These are phyloP conservation scores for Smallanthus sonchifolius DNA, from an alignment of 129 eudicot genomes.

Conservation along the genomic window DNA sequence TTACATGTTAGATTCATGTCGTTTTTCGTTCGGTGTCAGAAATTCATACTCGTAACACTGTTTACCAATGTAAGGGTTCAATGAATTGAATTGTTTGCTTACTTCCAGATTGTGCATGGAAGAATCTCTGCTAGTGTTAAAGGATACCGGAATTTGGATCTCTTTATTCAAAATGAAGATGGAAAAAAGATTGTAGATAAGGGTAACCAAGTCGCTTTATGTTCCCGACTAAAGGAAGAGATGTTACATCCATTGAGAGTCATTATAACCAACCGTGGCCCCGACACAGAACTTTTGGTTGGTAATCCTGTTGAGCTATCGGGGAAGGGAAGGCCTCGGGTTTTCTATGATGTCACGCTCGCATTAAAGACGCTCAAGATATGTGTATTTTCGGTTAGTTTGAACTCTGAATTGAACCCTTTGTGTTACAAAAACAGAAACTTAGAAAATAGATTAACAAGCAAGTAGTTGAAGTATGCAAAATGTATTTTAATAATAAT, in stretches of 20 bases:
- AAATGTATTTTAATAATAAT: no score
- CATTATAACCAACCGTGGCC: slow-evolving; percentile 71
- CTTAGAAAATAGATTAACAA: no score
- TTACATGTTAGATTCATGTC: no score
- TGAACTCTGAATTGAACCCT: not conserved
- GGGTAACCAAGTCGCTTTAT: slow-evolving; percentile 43
- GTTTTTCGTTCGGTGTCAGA: no score
- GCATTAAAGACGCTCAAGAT: slow-evolving; percentile 66
- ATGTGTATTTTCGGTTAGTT: slow-evolving; percentile 69
- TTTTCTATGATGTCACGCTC: slow-evolving; percentile 69
- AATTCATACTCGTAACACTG: no score
- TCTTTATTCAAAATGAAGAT: slow-evolving; percentile 61
- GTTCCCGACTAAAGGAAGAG: slow-evolving; percentile 78
- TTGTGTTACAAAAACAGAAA: no score
- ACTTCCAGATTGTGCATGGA: slow-evolving; percentile 60
- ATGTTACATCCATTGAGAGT: slow-evolving; percentile 82
- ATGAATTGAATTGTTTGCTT: not conserved
- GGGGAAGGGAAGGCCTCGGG: slow-evolving; percentile 90
- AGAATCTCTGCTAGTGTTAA: slow-evolving; percentile 48
- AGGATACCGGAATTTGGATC: slow-evolving; percentile 66
- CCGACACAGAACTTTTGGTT: slow-evolving; percentile 83
- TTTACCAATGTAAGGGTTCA: not conserved
- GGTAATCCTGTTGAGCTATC: slow-evolving; percentile 89
- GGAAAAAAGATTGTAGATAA: slow-evolving; percentile 76
- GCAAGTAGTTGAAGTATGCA: no score